phyloP scores from a whole-genome alignment of 225 moss, liverwort and hornwort genomes.

The Straminergon stramineum region DNA sequence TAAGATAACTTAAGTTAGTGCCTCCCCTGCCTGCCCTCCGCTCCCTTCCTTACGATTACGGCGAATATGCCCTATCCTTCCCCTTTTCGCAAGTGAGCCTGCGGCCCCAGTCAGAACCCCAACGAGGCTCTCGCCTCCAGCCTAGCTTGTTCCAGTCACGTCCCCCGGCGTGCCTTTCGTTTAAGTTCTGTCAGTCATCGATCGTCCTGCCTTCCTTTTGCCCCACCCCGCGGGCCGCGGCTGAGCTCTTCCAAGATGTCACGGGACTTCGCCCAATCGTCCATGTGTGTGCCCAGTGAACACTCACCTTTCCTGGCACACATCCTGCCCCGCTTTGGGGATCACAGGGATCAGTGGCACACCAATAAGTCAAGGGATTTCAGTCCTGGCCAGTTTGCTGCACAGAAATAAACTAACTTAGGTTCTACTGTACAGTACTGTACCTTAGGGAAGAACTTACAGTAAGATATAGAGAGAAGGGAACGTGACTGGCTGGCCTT shows the following conservation, averaged over 20 bases:
- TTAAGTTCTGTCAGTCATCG: background rate
- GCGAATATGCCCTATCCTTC: background rate
- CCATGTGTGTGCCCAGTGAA: background rate
- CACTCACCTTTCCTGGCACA: background rate
- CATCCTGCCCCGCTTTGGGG: background rate
- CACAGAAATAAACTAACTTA: background rate
- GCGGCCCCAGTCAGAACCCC: background rate
- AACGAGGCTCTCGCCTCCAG: background rate
- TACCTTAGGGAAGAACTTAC: too few species aligned
- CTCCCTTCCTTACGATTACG: too few species aligned
- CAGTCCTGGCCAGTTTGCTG: background rate
- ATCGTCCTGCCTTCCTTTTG: background rate
- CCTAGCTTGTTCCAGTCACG: background rate
- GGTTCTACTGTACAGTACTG: too few species aligned
- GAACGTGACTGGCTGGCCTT: too few species aligned
- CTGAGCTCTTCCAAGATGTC: background rate
- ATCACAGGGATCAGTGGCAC: background rate
- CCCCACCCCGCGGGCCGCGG: background rate
- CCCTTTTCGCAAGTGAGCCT: background rate
- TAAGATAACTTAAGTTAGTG: background rate
- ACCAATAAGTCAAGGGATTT: background rate
- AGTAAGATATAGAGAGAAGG: too few species aligned
- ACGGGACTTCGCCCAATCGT: background rate
- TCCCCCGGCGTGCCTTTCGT: background rate
- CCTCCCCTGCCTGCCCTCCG: background rate